Evolutionary conservation across 768 basidiomycete genomes (phyloP).

Genomic region (Leccinum disarticulatum): DNA sequence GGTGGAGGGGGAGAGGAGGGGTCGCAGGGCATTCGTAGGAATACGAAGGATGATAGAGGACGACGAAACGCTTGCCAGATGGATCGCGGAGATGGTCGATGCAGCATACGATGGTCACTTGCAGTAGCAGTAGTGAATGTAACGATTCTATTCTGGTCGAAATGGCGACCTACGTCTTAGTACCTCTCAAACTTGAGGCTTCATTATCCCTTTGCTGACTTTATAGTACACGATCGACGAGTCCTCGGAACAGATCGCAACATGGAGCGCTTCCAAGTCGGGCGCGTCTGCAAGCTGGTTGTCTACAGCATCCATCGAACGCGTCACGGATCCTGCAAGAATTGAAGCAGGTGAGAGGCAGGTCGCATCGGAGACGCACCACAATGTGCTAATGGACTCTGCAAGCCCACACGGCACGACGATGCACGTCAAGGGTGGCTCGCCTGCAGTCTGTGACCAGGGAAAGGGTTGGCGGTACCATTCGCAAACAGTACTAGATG

Average conservation of each 20-base stretch:
- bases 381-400: constrained; percentile 62
- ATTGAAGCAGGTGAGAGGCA: neutral
- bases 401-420: constrained; percentile 70
- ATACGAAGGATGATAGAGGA: constrained; percentile 59
- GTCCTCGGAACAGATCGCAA: constrained; percentile 75
- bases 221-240: constrained; percentile 87
- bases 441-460: constrained; percentile 37
- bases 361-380: constrained; percentile 39
- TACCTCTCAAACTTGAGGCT: constrained; percentile 53
- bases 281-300: constrained; percentile 24
- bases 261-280: constrained; percentile 51
- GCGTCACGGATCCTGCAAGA: constrained; percentile 54
- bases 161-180: too few relatives aligned
- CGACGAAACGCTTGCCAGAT: constrained; percentile 59
- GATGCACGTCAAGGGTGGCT: constrained; percentile 31
- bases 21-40: constrained; percentile 68
- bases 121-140: constrained; percentile 13
- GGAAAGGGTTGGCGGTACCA: neutral
- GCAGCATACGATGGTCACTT: constrained; percentile 40
- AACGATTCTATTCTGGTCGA: neutral
- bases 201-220: constrained; percentile 72
- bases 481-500: neutral
- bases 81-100: constrained; percentile 62
- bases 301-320: constrained; percentile 46
- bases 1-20: constrained; percentile 67